Evolutionary conservation across 2,329 filamentous ascomycete genomes (phyloP).

Genomic region (Corynespora cassiicola): DNA sequence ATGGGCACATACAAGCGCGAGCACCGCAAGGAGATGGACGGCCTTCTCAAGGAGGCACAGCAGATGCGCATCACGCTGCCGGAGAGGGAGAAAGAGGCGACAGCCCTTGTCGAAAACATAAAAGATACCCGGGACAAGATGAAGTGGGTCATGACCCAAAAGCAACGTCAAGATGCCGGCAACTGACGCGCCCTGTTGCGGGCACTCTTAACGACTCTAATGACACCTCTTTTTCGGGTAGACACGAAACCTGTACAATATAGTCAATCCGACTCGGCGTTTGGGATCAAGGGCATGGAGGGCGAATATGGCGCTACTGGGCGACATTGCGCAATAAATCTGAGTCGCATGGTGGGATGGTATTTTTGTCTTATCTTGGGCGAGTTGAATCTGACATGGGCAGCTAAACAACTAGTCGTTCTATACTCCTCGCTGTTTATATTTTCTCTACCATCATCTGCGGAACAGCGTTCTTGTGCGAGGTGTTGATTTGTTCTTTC

Average conservation of each 20-base stretch:
- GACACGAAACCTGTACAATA: conserved; percentile 11
- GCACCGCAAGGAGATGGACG: conserved; percentile 66
- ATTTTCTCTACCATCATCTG: conserved; percentile 1
- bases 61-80: conserved; percentile 62
- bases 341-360: conserved; percentile 3
- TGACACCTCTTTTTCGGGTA: conserved; percentile 11
- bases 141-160: conserved; percentile 68
- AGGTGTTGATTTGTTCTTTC: background rate
- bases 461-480: too few relatives aligned
- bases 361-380: conserved; percentile 1
- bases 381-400: too few relatives aligned
- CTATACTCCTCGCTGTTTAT: too few relatives aligned
- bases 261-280: conserved; percentile 10
- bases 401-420: too few relatives aligned
- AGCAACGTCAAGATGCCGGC: conserved; percentile 25
- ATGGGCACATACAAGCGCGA: conserved; percentile 71
- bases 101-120: conserved; percentile 64
- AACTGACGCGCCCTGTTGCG: too few relatives aligned
- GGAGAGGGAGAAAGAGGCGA: conserved; percentile 67
- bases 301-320: conserved; percentile 13
- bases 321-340: too few relatives aligned
- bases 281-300: conserved; percentile 6
- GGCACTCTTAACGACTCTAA: too few relatives aligned
- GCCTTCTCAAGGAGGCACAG: conserved; percentile 65
- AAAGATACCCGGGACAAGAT: conserved; percentile 70